phyloP scores from a whole-genome alignment of 768 basidiomycete genomes.

The Agrocybe praecox region DNA sequence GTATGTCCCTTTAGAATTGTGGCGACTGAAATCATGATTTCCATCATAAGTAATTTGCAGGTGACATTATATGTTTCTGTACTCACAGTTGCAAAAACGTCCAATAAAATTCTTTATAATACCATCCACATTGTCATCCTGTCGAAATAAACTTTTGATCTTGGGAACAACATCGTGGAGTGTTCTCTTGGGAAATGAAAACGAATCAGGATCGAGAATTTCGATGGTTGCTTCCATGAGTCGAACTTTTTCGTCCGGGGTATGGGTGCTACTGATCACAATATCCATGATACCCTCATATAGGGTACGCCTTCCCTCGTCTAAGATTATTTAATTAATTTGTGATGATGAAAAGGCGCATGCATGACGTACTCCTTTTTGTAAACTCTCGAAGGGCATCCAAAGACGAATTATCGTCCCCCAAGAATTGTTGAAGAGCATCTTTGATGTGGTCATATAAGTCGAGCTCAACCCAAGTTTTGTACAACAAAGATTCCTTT shows the following conservation, averaged over 20 bases:
- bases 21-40: background rate
- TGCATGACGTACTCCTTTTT: background rate
- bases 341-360: background rate
- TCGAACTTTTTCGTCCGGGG: background rate
- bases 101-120: no score
- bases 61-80: no score
- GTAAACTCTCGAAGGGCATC: background rate
- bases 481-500: background rate
- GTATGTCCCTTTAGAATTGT: background rate
- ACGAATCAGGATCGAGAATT: background rate
- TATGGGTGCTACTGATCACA: background rate
- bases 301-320: background rate
- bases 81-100: no score
- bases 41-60: background rate
- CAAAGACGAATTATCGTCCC: background rate
- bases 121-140: no score
- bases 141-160: background rate
- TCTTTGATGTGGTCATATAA: background rate
- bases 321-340: background rate
- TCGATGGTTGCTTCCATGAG: background rate
- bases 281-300: background rate
- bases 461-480: background rate
- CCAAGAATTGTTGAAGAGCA: background rate
- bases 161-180: background rate
- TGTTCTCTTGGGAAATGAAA: background rate